Percentiles rank a stretch among this genome's conserved stretches.
phyloP scores from a whole-genome alignment of 768 basidiomycete species.

The Xerocomus potaroensis region DNA sequence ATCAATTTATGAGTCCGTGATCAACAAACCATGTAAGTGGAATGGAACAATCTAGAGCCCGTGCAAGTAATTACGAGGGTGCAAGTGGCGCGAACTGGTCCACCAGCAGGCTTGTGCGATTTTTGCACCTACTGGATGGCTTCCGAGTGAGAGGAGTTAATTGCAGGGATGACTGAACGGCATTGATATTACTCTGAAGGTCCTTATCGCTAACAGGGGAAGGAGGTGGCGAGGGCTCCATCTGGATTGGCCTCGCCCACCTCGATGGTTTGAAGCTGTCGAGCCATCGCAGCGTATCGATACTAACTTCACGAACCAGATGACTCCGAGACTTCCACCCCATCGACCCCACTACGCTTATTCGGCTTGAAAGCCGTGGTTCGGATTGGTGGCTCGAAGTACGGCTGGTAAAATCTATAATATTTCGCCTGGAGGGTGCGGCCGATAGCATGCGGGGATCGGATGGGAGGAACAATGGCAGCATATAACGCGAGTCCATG shows the following conservation, averaged over 20 bases:
- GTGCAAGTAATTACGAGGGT: slow-evolving; percentile 9
- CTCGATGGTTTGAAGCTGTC: slow-evolving; percentile 57
- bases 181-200: slow-evolving; percentile 37
- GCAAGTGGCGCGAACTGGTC: slow-evolving; percentile 24
- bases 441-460: slow-evolving; percentile 76
- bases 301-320: slow-evolving; percentile 57
- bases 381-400: slow-evolving; percentile 22
- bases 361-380: slow-evolving; percentile 37
- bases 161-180: slow-evolving; percentile 17
- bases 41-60: no score
- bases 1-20: not conserved
- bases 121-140: slow-evolving; percentile 56
- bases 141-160: slow-evolving; percentile 63
- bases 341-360: slow-evolving; percentile 41
- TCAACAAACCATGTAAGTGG: slow-evolving; percentile 3
- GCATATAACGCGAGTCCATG: slow-evolving; percentile 89
- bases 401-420: slow-evolving; percentile 17
- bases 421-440: slow-evolving; percentile 43
- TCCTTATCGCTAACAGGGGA: slow-evolving; percentile 33
- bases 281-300: slow-evolving; percentile 62
- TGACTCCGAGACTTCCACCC: slow-evolving; percentile 57
- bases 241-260: slow-evolving; percentile 44
- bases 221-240: slow-evolving; percentile 30
- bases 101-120: slow-evolving; percentile 42
- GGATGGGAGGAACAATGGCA: slow-evolving; percentile 80